Conservation (phyloP, 768 basidiomycete genomes). For the Podaxis mareebaensis region DNA sequence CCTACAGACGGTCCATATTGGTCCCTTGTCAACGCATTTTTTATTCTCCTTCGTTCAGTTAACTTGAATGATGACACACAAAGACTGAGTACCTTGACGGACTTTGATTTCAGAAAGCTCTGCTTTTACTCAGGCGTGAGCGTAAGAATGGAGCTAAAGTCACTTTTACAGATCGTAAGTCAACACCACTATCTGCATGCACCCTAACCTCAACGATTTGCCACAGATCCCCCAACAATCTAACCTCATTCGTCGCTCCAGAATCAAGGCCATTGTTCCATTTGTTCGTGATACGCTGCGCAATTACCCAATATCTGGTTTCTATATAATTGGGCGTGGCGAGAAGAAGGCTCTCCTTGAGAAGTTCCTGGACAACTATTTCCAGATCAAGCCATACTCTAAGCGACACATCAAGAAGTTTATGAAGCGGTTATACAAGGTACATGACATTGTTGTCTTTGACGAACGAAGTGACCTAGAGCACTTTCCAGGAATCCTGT, state of each 20-base stretch:
- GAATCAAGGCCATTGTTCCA: background rate
- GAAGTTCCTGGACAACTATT: background rate
- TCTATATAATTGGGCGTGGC: background rate
- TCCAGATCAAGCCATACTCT: background rate
- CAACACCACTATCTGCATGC: background rate
- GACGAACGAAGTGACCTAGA: background rate
- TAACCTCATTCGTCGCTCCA: background rate
- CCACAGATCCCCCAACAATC: background rate
- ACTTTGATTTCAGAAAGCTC: no score
- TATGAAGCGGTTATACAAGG: background rate
- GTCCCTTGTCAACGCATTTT: no score
- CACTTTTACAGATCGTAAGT: no score
- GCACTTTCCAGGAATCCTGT: background rate
- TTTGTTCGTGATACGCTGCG: background rate
- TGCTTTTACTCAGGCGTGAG: no score
- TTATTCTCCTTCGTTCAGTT: no score
- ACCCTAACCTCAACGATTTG: background rate
- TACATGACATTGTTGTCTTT: background rate
- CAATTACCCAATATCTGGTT: background rate
- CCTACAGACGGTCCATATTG: no score
- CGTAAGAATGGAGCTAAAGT: no score
- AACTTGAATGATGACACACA: no score
- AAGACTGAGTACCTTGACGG: no score
- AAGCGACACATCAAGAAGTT: background rate
- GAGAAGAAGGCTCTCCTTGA: background rate